Evolutionary conservation across 345 rosid genomes (phyloP).

Genomic region (Ricinus communis): DNA sequence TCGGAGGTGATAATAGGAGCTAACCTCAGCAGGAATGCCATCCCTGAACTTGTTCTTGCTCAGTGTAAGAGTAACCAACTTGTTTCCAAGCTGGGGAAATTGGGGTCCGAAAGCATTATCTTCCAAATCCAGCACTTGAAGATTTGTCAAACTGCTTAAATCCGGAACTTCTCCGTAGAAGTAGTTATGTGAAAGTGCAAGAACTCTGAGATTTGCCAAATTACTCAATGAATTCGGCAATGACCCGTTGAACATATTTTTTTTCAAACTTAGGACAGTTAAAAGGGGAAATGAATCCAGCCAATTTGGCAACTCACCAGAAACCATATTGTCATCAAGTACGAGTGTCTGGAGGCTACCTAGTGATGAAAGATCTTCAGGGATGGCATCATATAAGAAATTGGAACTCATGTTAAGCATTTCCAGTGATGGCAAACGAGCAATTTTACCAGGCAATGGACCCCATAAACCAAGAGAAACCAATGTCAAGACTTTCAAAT

Average conservation of each 20-base stretch:
- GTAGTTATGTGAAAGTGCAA: slow-evolving; percentile 70
- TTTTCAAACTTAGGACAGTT: slow-evolving; percentile 73
- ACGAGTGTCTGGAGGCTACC: slow-evolving; percentile 66
- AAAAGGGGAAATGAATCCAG: slow-evolving; percentile 52
- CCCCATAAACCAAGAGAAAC: slow-evolving; percentile 95
- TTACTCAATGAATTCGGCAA: slow-evolving; percentile 63
- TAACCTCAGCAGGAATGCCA: slow-evolving; percentile 55
- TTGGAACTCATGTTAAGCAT: slow-evolving; percentile 86
- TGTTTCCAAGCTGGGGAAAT: slow-evolving; percentile 72
- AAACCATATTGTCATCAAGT: slow-evolving; percentile 77
- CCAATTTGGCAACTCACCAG: slow-evolving; percentile 67
- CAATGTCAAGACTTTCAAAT: slow-evolving; percentile 79
- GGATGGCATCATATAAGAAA: slow-evolving; percentile 59
- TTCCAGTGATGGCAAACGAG: slow-evolving; percentile 65
- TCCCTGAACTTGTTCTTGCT: slow-evolving; percentile 87
- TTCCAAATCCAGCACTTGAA: slow-evolving; percentile 85
- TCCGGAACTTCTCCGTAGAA: slow-evolving; percentile 73
- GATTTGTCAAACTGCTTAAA: slow-evolving; percentile 63
- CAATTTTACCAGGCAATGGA: slow-evolving; percentile 64
- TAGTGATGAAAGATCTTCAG: slow-evolving; percentile 59
- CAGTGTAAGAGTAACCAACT: slow-evolving; percentile 64
- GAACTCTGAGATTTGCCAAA: slow-evolving; percentile 75
- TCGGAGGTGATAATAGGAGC: slow-evolving; percentile 71
- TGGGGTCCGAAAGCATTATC: slow-evolving; percentile 73
- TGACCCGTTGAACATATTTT: slow-evolving; percentile 69